Conservation (phyloP, 352 stramenopile genomes). For the Peronospora belbahrii region DNA sequence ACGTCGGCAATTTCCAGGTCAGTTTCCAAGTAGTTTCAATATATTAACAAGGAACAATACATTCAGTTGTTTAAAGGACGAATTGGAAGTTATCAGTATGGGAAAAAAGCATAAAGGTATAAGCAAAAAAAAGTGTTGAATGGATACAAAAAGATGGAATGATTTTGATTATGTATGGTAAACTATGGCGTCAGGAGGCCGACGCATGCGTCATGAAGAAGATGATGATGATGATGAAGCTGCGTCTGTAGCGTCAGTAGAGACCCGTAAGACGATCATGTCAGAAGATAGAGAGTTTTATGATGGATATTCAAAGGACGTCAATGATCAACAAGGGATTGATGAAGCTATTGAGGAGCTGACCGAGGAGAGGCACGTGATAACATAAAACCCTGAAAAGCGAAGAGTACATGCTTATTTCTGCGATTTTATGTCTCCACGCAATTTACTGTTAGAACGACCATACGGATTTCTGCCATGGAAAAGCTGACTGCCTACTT, state of each 20-base stretch:
- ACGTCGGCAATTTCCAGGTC: too few species aligned
- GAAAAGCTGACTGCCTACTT: conserved; percentile 55
- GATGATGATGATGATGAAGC: conserved; percentile 65
- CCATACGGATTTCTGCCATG: conserved; percentile 61
- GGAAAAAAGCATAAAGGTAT: conserved; percentile 61
- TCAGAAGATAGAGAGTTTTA: conserved; percentile 68
- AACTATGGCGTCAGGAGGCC: conserved; percentile 21
- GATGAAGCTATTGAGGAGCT: conserved; percentile 73
- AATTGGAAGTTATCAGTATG: too few species aligned
- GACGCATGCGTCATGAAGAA: conserved; percentile 61
- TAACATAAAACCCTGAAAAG: not conserved
- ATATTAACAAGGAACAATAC: too few species aligned
- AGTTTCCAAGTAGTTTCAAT: conserved; percentile 9
- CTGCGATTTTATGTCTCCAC: not conserved
- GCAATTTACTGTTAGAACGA: conserved; percentile 33
- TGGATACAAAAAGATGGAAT: not conserved
- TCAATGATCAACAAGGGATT: conserved; percentile 55
- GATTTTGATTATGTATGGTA: not conserved
- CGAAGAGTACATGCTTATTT: not conserved
- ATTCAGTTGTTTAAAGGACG: too few species aligned
- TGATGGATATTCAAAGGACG: conserved; percentile 49
- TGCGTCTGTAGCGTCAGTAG: conserved; percentile 56
- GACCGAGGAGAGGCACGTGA: conserved; percentile 59
- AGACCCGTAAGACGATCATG: conserved; percentile 51
- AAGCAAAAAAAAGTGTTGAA: not conserved